Conservation (phyloP, 441 rosid species). For the Aquilaria agallochum region DNA sequence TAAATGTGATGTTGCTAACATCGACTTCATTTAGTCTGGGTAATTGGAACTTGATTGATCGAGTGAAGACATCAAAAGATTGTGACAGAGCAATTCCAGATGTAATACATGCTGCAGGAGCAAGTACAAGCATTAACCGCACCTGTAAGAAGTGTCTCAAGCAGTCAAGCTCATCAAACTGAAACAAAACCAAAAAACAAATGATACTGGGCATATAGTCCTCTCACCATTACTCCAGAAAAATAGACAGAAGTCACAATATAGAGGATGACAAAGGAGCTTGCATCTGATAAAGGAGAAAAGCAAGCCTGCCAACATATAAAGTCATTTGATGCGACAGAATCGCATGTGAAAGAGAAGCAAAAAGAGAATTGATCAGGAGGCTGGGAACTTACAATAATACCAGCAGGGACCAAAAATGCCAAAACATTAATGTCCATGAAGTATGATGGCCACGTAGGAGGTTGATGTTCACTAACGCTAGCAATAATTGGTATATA, state of each 20-base stretch:
- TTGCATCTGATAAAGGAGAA: slow-evolving; percentile 94
- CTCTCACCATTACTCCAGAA: slow-evolving; percentile 97
- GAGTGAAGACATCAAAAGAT: slow-evolving; percentile 85
- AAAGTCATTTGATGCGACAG: slow-evolving; percentile 15
- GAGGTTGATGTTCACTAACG: slow-evolving; percentile 99
- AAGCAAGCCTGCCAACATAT: slow-evolving; percentile 84
- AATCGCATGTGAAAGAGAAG: not conserved
- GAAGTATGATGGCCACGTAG: slow-evolving; percentile 99
- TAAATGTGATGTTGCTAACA: slow-evolving; percentile 36
- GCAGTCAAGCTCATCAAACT: not conserved
- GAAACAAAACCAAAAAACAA: slow-evolving; percentile 2
- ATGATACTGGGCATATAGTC: slow-evolving; percentile 9
- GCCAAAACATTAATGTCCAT: slow-evolving; percentile 99
- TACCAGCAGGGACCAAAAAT: slow-evolving; percentile 99
- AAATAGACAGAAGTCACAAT: slow-evolving; percentile 94
- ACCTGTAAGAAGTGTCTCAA: slow-evolving; percentile 48
- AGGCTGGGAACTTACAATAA: slow-evolving; percentile 57
- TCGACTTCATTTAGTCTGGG: slow-evolving; percentile 45
- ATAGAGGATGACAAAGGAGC: slow-evolving; percentile 89
- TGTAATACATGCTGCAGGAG: slow-evolving; percentile 99
- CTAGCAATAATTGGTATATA: slow-evolving; percentile 99
- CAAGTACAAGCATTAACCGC: slow-evolving; percentile 98
- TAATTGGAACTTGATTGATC: slow-evolving; percentile 90
- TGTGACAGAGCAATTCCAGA: slow-evolving; percentile 99
- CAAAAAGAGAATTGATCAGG: slow-evolving; percentile 8